Percentiles rank a stretch among this genome's conserved stretches.
These are phyloP conservation scores for Torulaspora delbrueckii DNA, from an alignment of 805 yeast species.

Conservation along the genomic window DNA sequence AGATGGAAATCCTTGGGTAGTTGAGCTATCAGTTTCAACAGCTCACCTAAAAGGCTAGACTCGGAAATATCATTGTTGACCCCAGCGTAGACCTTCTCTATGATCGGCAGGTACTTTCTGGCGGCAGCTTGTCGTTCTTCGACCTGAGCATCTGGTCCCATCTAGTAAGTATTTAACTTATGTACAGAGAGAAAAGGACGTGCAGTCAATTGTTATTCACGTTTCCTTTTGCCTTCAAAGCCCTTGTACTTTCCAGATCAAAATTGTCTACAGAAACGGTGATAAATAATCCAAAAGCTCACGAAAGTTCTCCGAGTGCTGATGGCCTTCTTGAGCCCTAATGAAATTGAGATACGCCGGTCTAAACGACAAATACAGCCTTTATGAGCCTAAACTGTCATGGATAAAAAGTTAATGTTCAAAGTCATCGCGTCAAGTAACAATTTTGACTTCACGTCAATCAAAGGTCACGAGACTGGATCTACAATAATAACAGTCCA, in stretches of 20 bases:
- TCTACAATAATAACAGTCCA: not conserved
- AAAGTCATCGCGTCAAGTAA: not conserved
- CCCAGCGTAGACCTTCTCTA: constrained; percentile 31
- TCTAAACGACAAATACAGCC: not conserved
- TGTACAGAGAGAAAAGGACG: not conserved
- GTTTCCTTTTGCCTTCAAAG: not conserved
- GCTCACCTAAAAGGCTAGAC: constrained; percentile 36
- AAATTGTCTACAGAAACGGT: not conserved
- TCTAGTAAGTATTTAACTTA: constrained; percentile 6
- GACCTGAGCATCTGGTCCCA: constrained; percentile 14
- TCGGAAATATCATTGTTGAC: constrained; percentile 26
- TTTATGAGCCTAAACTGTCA: not conserved
- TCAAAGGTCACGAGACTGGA: not conserved
- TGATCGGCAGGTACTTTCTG: constrained; percentile 19
- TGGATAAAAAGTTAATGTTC: not conserved
- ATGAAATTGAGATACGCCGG: not conserved
- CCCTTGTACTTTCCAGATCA: constrained; percentile 1
- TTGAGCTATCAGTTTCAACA: constrained; percentile 36
- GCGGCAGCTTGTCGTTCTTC: constrained; percentile 16
- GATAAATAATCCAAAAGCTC: not conserved
- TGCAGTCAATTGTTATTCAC: not conserved
- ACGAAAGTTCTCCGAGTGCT: not conserved
- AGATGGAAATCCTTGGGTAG: constrained; percentile 40
- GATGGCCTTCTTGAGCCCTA: not conserved
- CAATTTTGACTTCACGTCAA: not conserved